A percentile compares a stretch with the other conserved stretches of the same genome.
phyloP scores from a whole-genome alignment of 345 rosid species.

The Microthlaspi erraticum region DNA sequence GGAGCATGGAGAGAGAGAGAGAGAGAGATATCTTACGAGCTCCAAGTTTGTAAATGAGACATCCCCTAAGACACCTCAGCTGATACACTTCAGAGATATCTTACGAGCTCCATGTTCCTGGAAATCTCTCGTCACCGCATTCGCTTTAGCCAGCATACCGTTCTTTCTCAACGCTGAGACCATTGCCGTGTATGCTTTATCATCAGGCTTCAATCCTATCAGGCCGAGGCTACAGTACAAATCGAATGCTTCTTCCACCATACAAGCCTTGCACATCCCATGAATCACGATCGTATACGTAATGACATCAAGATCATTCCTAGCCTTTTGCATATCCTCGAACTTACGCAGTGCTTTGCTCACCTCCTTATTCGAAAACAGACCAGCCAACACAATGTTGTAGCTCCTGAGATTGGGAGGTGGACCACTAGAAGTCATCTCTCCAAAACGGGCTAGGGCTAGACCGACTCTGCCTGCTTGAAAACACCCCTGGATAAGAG shows the following conservation, averaged over 20 bases:
- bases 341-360: conserved; percentile 33
- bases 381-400: conserved; percentile 47
- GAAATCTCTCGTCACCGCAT: conserved; percentile 17
- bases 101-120: background rate
- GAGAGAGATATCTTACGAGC: conserved; percentile 52
- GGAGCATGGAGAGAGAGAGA: conserved; percentile 50
- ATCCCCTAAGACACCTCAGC: conserved; percentile 38
- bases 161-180: conserved; percentile 28
- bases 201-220: conserved; percentile 31
- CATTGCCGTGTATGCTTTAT: conserved; percentile 25
- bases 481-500: conserved; percentile 43
- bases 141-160: conserved; percentile 31
- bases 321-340: conserved; percentile 33
- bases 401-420: conserved; percentile 47
- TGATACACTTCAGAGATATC: conserved; percentile 9
- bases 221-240: conserved; percentile 23
- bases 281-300: conserved; percentile 47
- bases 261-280: conserved; percentile 46
- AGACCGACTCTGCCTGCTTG: conserved; percentile 26
- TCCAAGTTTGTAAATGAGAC: conserved; percentile 53
- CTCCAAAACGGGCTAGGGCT: conserved; percentile 12
- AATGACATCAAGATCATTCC: conserved; percentile 40
- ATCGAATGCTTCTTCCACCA: conserved; percentile 43
- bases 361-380: conserved; percentile 34
- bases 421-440: conserved; percentile 44